Percentiles rank a stretch among this genome's conserved stretches.
phyloP scores from a whole-genome alignment of 2,329 filamentous ascomycete species.

The Didymella segeticola region DNA sequence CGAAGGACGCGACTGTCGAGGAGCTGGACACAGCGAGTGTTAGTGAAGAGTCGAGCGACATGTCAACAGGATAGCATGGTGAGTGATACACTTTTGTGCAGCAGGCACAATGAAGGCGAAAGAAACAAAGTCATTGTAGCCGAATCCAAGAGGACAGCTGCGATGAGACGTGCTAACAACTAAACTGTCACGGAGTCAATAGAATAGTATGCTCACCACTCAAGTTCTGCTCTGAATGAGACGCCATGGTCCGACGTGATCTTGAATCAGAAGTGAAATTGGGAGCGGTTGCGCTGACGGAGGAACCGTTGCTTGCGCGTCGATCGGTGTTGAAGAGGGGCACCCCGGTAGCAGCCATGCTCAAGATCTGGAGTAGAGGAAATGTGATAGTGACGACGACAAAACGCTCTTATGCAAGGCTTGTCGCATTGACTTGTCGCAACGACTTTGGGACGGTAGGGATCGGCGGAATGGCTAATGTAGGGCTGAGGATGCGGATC shows the following conservation, averaged over 20 bases:
- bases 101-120: neutral
- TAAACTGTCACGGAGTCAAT: neutral
- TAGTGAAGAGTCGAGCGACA: neutral
- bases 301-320: slow-evolving; percentile 24
- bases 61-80: neutral
- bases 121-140: neutral
- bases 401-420: slow-evolving; percentile 13
- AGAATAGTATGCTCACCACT: slow-evolving; percentile 33
- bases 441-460: too few relatives aligned
- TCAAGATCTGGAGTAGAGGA: slow-evolving; percentile 13
- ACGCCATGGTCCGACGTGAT: slow-evolving; percentile 34
- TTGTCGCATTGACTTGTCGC: slow-evolving; percentile 8
- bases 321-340: slow-evolving; percentile 31
- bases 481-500: slow-evolving; percentile 33
- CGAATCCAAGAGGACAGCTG: neutral
- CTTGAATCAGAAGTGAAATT: slow-evolving; percentile 28
- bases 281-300: slow-evolving; percentile 34
- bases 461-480: slow-evolving; percentile 22
- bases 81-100: neutral
- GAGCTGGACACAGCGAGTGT: neutral
- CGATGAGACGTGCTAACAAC: neutral
- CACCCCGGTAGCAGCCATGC: slow-evolving; percentile 34
- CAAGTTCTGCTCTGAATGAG: slow-evolving; percentile 19
- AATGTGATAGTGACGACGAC: slow-evolving; percentile 13
- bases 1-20: slow-evolving; percentile 9